phyloP scores from a whole-genome alignment of 2,329 filamentous ascomycete genomes.

The Daldinia sp. region DNA sequence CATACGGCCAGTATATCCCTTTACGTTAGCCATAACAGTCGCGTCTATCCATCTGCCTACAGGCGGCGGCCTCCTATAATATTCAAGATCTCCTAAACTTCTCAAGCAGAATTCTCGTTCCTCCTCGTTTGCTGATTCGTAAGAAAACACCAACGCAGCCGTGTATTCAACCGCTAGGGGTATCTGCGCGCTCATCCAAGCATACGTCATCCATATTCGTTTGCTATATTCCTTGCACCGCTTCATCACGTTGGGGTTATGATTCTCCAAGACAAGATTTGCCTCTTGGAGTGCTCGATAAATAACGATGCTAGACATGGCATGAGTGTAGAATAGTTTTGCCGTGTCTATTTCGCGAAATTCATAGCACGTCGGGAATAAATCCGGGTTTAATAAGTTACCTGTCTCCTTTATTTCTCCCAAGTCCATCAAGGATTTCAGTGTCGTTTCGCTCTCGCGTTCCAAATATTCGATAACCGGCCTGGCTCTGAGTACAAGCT shows the following conservation, averaged over 20 bases:
- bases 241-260: constrained; percentile 32
- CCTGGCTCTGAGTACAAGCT: constrained; percentile 36
- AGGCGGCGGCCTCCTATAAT: constrained; percentile 40
- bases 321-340: constrained; percentile 40
- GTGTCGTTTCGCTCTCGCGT: constrained; percentile 32
- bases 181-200: constrained; percentile 39
- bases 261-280: constrained; percentile 29
- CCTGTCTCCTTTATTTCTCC: constrained; percentile 38
- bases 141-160: constrained; percentile 40
- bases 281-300: constrained; percentile 40
- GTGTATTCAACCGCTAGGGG: constrained; percentile 43
- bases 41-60: constrained; percentile 42
- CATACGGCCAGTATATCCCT: constrained; percentile 42
- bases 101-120: constrained; percentile 38
- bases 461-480: constrained; percentile 36
- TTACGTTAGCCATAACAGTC: constrained; percentile 44
- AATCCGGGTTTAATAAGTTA: constrained; percentile 30
- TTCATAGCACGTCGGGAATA: constrained; percentile 39
- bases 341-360: constrained; percentile 42
- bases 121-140: constrained; percentile 40
- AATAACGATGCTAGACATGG: constrained; percentile 39
- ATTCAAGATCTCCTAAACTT: constrained; percentile 40
- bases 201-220: constrained; percentile 41
- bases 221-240: constrained; percentile 37
- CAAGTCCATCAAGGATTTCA: constrained; percentile 29